phyloP scores from a whole-genome alignment of 2,329 filamentous ascomycete species.

The Calonectria fujianensis region DNA sequence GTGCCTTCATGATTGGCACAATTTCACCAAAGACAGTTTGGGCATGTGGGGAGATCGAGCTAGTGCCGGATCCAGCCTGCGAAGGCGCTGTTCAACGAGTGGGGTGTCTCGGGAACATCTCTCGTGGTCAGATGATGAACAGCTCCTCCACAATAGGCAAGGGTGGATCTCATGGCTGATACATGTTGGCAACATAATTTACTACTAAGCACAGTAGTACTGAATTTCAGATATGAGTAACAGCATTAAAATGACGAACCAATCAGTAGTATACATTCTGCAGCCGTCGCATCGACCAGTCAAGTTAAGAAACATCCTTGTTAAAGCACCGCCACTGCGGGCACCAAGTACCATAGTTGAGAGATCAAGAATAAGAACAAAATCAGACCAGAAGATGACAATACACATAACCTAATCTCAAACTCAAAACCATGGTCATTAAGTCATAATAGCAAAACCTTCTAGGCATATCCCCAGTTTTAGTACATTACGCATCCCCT shows the following conservation, averaged over 20 bases:
- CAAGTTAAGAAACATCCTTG: conserved; percentile 13
- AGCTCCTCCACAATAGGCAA: neutral
- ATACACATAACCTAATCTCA: conserved; percentile 33
- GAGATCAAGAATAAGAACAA: conserved; percentile 23
- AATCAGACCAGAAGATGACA: conserved; percentile 36
- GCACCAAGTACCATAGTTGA: conserved; percentile 18
- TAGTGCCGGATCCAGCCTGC: neutral
- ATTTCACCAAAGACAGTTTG: conserved; percentile 4
- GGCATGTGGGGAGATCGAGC: neutral
- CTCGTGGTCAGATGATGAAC: neutral
- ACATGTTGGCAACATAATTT: neutral
- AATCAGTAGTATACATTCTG: conserved; percentile 35
- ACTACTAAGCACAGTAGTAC: neutral
- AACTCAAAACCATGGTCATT: conserved; percentile 53
- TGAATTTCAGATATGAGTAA: too few relatives aligned
- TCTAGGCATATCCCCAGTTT: conserved; percentile 53
- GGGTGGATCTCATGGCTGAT: neutral
- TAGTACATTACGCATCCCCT: conserved; percentile 51
- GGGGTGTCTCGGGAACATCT: neutral
- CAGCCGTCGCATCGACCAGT: conserved; percentile 1
- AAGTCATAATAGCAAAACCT: conserved; percentile 55
- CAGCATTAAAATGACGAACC: conserved; percentile 1
- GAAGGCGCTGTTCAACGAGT: neutral
- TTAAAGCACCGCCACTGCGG: conserved; percentile 6
- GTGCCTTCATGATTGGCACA: neutral